Evolutionary conservation across 805 yeast genomes (phyloP).

Genomic region (Cyberlindnera mississippiensis): DNA sequence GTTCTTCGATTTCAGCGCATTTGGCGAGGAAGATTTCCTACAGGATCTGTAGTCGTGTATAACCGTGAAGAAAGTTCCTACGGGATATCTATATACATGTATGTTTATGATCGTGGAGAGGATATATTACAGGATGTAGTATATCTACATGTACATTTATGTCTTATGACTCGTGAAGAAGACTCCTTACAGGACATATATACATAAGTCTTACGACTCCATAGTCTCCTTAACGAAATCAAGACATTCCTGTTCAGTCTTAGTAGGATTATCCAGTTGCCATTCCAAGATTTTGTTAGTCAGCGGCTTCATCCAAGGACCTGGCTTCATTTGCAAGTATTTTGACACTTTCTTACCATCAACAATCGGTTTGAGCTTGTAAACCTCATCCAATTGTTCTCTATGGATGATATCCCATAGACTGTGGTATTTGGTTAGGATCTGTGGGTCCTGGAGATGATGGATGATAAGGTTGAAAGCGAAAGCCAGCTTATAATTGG

Average conservation of each 20-base stretch:
- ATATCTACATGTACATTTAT: too few species aligned
- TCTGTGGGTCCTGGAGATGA: constrained; percentile 3
- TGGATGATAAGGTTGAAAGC: constrained; percentile 27
- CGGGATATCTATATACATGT: too few species aligned
- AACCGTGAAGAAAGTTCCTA: too few species aligned
- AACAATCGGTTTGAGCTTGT: constrained; percentile 56
- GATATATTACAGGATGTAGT: too few species aligned
- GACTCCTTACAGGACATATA: too few species aligned
- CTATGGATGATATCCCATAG: constrained; percentile 15
- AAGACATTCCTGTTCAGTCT: constrained; percentile 51
- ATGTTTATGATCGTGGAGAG: neutral
- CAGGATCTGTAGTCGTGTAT: too few species aligned
- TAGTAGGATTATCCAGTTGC: constrained; percentile 74
- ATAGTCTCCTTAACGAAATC: constrained; percentile 29
- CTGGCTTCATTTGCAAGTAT: constrained; percentile 59
- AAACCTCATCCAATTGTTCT: constrained; percentile 29
- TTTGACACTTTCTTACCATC: constrained; percentile 70
- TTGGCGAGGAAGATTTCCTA: constrained; percentile 18
- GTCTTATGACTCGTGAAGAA: too few species aligned
- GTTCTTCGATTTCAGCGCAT: constrained; percentile 25
- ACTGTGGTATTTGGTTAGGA: constrained; percentile 12
- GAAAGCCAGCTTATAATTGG: constrained; percentile 44
- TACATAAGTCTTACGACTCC: too few species aligned
- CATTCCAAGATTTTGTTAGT: constrained; percentile 56
- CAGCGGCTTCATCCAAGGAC: constrained; percentile 76